phyloP scores from a whole-genome alignment of 148 eudicot species.

The Hydrangea macrophylla region DNA sequence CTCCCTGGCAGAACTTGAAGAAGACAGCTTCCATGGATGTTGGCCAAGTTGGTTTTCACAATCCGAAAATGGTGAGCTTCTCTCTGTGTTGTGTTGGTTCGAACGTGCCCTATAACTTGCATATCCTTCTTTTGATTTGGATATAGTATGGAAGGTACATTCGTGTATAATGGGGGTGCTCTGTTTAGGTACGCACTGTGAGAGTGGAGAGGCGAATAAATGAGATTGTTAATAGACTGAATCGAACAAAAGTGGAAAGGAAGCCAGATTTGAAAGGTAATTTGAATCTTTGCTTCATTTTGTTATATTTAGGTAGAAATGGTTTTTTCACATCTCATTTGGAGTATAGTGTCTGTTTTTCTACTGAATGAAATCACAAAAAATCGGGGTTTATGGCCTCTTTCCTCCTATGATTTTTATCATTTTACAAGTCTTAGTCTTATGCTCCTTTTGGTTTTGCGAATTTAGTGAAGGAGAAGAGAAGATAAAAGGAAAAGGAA shows the following conservation, averaged over 20 bases:
- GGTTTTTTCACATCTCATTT: no score
- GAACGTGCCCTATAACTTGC: not conserved
- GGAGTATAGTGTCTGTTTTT: no score
- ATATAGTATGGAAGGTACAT: not conserved
- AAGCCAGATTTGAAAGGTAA: no score
- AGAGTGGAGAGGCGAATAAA: constrained; percentile 67
- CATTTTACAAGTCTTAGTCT: no score
- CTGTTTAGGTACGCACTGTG: constrained; percentile 56
- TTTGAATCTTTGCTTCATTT: no score
- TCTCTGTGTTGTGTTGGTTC: constrained; percentile 3
- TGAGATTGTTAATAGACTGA: constrained; percentile 62
- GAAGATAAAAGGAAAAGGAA: no score
- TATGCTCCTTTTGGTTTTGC: no score
- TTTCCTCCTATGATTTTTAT: no score
- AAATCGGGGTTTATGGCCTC: no score
- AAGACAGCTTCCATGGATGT: constrained; percentile 99
- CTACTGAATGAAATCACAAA: no score
- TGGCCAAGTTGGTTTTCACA: constrained; percentile 95
- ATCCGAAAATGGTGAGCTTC: constrained; percentile 62
- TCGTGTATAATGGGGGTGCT: constrained; percentile 9
- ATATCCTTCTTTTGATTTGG: not conserved
- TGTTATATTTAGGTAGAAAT: no score
- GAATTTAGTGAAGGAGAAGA: no score
- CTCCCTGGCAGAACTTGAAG: constrained; percentile 94
- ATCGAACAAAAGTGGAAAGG: constrained; percentile 62